A percentile compares a stretch with the other conserved stretches of the same genome.
phyloP scores from a whole-genome alignment of 208 protist genomes.

The Herpetomonas tarakana region DNA sequence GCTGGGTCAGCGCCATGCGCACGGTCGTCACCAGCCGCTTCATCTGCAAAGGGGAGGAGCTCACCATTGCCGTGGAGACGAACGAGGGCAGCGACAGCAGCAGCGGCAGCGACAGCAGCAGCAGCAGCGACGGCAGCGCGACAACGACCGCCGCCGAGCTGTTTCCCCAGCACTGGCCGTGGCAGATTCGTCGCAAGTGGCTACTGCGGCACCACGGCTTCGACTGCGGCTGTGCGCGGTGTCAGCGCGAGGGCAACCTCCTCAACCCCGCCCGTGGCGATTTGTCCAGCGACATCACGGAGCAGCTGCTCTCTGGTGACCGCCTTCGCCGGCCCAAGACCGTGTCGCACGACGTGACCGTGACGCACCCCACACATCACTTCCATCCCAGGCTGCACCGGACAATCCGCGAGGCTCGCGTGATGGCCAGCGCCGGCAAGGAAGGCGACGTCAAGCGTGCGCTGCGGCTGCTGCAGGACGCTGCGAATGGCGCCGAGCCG shows the following conservation, averaged over 20 bases:
- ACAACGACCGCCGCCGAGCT: neutral
- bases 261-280: constrained; percentile 30
- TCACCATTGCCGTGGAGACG: constrained; percentile 24
- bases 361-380: constrained; percentile 35
- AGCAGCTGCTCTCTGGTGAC: constrained; percentile 43
- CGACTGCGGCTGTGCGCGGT: constrained; percentile 35
- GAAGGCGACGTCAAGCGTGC: neutral
- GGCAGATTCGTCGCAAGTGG: constrained; percentile 49
- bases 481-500: constrained; percentile 11
- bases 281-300: constrained; percentile 31
- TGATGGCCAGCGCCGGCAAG: constrained; percentile 3
- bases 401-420: constrained; percentile 9
- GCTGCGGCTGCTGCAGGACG: constrained; percentile 5
- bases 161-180: constrained; percentile 52
- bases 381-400: constrained; percentile 31
- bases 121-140: neutral
- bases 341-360: constrained; percentile 1
- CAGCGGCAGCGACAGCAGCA: too few relatives aligned
- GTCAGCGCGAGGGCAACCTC: constrained; percentile 23
- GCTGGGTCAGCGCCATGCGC: constrained; percentile 29
- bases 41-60: constrained; percentile 54
- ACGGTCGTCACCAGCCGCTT: constrained; percentile 35
- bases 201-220: constrained; percentile 34
- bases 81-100: neutral
- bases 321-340: constrained; percentile 12